A percentile compares a stretch with the other conserved stretches of the same genome.
phyloP scores from a whole-genome alignment of 257 asterid species.

The Thymus quinquecostatus region DNA sequence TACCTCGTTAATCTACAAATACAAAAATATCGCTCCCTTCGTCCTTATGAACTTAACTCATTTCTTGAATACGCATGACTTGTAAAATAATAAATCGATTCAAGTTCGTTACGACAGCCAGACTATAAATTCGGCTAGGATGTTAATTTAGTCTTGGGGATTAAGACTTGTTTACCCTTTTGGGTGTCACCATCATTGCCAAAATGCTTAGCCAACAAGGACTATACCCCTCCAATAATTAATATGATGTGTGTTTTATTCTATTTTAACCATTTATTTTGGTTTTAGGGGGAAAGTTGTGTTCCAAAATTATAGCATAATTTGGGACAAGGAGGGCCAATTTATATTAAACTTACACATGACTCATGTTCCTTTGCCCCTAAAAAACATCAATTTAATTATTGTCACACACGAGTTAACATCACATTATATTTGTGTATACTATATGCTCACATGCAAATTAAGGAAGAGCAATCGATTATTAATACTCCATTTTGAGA shows the following conservation, averaged over 20 bases:
- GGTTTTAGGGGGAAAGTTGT: not conserved
- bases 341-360: slow-evolving; percentile 35
- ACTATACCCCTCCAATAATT: slow-evolving; percentile 11
- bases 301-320: slow-evolving; percentile 8
- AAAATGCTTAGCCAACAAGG: slow-evolving; percentile 28
- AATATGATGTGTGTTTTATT: slow-evolving; percentile 11
- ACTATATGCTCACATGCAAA: not conserved
- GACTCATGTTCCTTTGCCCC: slow-evolving; percentile 28
- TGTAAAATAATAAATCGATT: no score
- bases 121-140: not conserved
- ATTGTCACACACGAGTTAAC: slow-evolving; percentile 9
- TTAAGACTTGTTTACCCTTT: slow-evolving; percentile 8
- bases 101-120: no score
- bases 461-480: not conserved
- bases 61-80: no score
- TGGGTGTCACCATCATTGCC: slow-evolving; percentile 11
- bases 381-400: not conserved
- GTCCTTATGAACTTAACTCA: no score
- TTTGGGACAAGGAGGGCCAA: slow-evolving; percentile 35
- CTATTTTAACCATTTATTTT: not conserved
- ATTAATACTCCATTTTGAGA: no score
- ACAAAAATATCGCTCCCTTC: no score
- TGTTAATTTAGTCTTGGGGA: not conserved
- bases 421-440: not conserved
- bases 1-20: no score